These are phyloP conservation scores for Yamadazyma triangularis DNA, from an alignment of 1,139 yeast genomes.

Conservation along the genomic window DNA sequence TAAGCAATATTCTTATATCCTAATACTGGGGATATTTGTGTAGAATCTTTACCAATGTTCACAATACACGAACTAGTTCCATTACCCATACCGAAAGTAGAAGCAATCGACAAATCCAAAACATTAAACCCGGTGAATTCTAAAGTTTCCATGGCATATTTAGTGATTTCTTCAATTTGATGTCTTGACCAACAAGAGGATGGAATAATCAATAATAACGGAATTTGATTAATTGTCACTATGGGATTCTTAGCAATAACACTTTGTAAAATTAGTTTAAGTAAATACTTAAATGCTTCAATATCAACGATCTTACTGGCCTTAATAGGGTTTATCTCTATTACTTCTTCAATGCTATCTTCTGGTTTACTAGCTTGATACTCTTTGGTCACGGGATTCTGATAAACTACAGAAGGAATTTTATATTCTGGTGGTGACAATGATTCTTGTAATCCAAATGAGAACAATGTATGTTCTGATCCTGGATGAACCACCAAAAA, in stretches of 20 bases:
- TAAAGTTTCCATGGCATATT: constrained; percentile 69
- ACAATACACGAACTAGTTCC: constrained; percentile 63
- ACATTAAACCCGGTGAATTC: constrained; percentile 72
- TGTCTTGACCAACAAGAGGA: constrained; percentile 66
- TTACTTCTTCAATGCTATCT: constrained; percentile 24
- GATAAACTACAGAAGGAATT: constrained; percentile 73
- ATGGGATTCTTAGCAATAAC: constrained; percentile 48
- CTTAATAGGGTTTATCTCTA: constrained; percentile 57
- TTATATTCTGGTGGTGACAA: constrained; percentile 72
- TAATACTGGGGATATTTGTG: constrained; percentile 74
- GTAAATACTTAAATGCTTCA: constrained; percentile 65
- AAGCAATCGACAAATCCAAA: constrained; percentile 64
- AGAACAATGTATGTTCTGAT: constrained; percentile 67
- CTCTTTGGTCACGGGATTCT: constrained; percentile 39
- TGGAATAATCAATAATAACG: constrained; percentile 55
- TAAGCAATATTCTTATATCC: constrained; percentile 61
- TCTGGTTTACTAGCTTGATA: constrained; percentile 30
- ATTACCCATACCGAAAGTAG: constrained; percentile 68
- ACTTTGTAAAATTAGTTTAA: constrained; percentile 58
- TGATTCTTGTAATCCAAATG: constrained; percentile 78
- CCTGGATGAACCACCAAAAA: constrained; percentile 75
- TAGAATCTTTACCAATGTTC: constrained; percentile 72
- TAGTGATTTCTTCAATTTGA: constrained; percentile 65
- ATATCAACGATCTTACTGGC: constrained; percentile 62
- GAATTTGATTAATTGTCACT: constrained; percentile 44